Conservation (phyloP, 352 stramenopile genomes). For the Labyrinthula sp. region DNA sequence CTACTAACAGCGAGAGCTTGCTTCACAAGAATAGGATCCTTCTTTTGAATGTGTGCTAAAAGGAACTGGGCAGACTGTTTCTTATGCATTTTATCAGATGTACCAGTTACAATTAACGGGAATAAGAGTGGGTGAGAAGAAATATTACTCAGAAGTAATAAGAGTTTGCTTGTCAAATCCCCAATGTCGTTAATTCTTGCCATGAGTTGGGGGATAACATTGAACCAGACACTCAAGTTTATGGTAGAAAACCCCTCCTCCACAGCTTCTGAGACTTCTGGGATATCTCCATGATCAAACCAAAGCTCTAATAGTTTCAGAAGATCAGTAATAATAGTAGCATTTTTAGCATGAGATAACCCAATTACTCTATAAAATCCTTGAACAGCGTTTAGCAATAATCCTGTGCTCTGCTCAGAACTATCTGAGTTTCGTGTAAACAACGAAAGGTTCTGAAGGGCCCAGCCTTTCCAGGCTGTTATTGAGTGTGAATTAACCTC, state of each 20-base stretch:
- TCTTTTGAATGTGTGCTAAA: constrained; percentile 71
- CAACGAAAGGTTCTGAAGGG: too few species aligned
- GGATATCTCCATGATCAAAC: constrained; percentile 77
- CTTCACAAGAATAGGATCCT: constrained; percentile 78
- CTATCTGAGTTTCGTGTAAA: too few species aligned
- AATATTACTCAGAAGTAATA: constrained; percentile 41
- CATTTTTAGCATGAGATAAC: too few species aligned
- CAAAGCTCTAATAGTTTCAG: constrained; percentile 89
- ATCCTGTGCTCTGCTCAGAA: too few species aligned
- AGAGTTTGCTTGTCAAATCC: constrained; percentile 37
- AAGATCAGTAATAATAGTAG: too few species aligned
- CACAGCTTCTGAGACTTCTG: constrained; percentile 55
- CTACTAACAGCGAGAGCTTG: constrained; percentile 77
- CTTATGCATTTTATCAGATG: constrained; percentile 70
- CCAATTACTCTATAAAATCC: too few species aligned
- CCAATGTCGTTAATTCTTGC: constrained; percentile 43
- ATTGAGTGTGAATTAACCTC: too few species aligned
- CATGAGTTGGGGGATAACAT: constrained; percentile 87
- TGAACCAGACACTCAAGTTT: constrained; percentile 87
- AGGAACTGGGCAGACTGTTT: constrained; percentile 75
- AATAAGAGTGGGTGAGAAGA: constrained; percentile 90
- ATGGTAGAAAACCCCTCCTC: constrained; percentile 63
- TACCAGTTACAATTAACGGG: constrained; percentile 79
- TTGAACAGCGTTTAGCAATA: too few species aligned
- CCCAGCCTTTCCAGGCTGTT: too few species aligned